These are phyloP conservation scores for Rhodofomes roseus DNA, from an alignment of 1,284 basidiomycete species.

Conservation along the genomic window DNA sequence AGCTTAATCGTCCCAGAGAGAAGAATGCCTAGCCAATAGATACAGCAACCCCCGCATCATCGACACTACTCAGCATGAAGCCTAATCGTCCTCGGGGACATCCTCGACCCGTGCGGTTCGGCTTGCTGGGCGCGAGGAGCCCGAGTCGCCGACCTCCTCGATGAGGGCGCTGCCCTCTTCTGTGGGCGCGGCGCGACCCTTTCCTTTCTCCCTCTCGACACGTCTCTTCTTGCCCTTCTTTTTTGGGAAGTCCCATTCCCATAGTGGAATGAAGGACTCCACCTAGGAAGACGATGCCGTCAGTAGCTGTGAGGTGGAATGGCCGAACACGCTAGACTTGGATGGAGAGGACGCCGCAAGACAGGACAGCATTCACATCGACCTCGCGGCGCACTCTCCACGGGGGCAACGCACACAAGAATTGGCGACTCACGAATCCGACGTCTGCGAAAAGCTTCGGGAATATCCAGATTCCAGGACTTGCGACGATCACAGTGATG, in stretches of 20 bases:
- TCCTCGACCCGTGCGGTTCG: slow-evolving; percentile 46
- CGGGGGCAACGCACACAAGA: neutral
- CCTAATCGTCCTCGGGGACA: slow-evolving; percentile 25
- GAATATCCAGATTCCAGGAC: slow-evolving; percentile 98
- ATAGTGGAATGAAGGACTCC: slow-evolving; percentile 95
- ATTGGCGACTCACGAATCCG: slow-evolving; percentile 80
- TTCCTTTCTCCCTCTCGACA: slow-evolving; percentile 41
- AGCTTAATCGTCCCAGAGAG: slow-evolving; percentile 5
- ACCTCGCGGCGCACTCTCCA: neutral
- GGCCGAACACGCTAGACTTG: neutral
- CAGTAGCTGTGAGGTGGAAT: neutral
- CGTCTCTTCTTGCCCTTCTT: slow-evolving; percentile 80
- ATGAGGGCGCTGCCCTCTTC: slow-evolving; percentile 21
- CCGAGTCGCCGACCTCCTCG: slow-evolving; percentile 55
- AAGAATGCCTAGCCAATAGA: slow-evolving; percentile 17
- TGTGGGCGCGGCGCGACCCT: slow-evolving; percentile 14
- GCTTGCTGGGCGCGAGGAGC: slow-evolving; percentile 54
- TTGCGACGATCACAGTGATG: slow-evolving; percentile 82
- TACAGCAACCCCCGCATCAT: slow-evolving; percentile 5
- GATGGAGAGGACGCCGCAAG: neutral
- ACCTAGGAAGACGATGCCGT: slow-evolving; percentile 48
- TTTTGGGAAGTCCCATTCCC: slow-evolving; percentile 97
- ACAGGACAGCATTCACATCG: neutral
- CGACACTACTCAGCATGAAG: neutral
- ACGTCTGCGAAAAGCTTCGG: slow-evolving; percentile 98